Evolutionary conservation across 2,329 filamentous ascomycete genomes (phyloP).

Genomic region (Arthrinium phaeospermum): DNA sequence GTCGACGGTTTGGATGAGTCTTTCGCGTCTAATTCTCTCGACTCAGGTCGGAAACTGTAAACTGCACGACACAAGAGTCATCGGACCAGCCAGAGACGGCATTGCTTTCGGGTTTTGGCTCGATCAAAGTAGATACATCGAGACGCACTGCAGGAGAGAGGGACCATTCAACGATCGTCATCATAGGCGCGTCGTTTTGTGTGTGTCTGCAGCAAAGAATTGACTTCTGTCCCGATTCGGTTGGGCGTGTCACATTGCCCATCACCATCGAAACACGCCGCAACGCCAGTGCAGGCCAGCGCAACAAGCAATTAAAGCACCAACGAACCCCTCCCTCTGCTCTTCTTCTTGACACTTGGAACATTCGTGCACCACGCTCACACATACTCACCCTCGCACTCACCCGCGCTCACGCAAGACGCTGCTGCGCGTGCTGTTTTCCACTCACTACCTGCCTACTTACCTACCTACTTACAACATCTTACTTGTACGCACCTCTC

Average conservation of each 20-base stretch:
- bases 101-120: background rate
- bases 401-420: background rate
- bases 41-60: constrained; percentile 16
- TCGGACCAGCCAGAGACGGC: constrained; percentile 6
- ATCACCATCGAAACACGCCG: constrained; percentile 19
- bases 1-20: constrained; percentile 12
- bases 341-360: constrained; percentile 8
- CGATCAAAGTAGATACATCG: background rate
- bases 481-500: constrained; percentile 7
- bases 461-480: background rate
- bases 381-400: no score
- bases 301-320: constrained; percentile 19
- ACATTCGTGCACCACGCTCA: background rate
- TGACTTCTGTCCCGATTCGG: constrained; percentile 20
- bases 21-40: constrained; percentile 17
- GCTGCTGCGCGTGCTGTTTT: background rate
- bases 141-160: constrained; percentile 6
- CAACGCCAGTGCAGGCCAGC: constrained; percentile 18
- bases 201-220: constrained; percentile 17
- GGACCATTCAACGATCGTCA: constrained; percentile 16
- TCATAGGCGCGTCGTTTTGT: constrained; percentile 14
- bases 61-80: constrained; percentile 9
- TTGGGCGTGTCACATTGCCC: constrained; percentile 17
- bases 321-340: constrained; percentile 18
- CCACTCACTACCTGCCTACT: background rate